Base-by-base conservation (phyloP, 345 rosid species). In the Sisymbrium irio region DNA sequence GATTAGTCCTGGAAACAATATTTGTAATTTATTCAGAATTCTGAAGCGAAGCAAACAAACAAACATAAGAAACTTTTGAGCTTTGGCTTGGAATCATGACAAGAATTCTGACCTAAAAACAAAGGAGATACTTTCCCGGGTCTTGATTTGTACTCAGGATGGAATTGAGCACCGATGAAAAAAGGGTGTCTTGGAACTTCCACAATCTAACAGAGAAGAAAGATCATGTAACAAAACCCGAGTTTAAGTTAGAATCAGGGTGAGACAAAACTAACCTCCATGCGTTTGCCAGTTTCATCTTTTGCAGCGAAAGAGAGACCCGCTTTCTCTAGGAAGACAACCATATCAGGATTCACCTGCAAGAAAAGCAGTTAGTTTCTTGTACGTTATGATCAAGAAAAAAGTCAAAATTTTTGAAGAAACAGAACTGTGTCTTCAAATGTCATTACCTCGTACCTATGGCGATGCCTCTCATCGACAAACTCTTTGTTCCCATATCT, bases 391-490 rank as follows among this genome's bases (percentile, higher is more conserved):
- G n/a, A 22, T 39, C 22, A 32, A 45, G 17, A 5, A 30, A 64
- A 32, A 46, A 28, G 30, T 7, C 18, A 28, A 33, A 19, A 12
- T 7, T 47, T 0, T 12, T 5, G 4, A 42, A 42, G 55, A 42
- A 69, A 69, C 36, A 88, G 37, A 88, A 75, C 87, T 79, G 46
- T 28, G 49, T 32, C 46, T 25, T 12, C 8, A 49, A 9, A 39
- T 17, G 42, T 77, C 14, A 71, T 20, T 82, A 92, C 98, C 96
- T 94, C 97, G 17, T 91, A 94, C 82, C 97, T 87, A 71, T 94
- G 98, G 17, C 98, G 86, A 82, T 94, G 98, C 76, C 98, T 85
- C 83, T 94, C 98, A 12, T 94, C 97, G 10, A 87, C 83, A 68
- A 50, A 87, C 67, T 46, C 77, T 74, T 28, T 82, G 80, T 87